A percentile compares a stretch with the other conserved stretches of the same genome.
These are phyloP conservation scores for Penicillium oxalicum DNA, from an alignment of 2,329 filamentous ascomycete species.

Conservation along the genomic window DNA sequence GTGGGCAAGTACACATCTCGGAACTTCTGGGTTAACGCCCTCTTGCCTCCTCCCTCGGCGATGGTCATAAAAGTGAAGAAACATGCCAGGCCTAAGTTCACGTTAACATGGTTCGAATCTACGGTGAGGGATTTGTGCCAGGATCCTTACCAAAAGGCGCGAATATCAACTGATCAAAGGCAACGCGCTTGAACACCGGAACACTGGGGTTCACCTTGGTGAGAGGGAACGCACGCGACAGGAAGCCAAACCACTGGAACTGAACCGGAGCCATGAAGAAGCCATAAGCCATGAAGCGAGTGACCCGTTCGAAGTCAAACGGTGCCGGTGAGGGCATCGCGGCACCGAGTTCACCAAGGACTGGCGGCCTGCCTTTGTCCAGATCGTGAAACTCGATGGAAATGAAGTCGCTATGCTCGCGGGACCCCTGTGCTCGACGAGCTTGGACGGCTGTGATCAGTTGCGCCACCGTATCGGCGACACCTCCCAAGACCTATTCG, in stretches of 20 bases:
- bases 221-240: slow-evolving; percentile 76
- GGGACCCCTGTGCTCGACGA: slow-evolving; percentile 55
- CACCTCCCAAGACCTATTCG: slow-evolving; percentile 69
- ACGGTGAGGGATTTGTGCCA: no score
- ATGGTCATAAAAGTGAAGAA: slow-evolving; percentile 98
- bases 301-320: slow-evolving; percentile 92
- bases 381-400: slow-evolving; percentile 86
- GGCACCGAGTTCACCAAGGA: slow-evolving; percentile 61
- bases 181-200: slow-evolving; percentile 83
- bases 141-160: slow-evolving; percentile 66
- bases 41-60: slow-evolving; percentile 80
- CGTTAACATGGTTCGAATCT: no score
- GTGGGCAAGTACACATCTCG: slow-evolving; percentile 90
- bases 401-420: slow-evolving; percentile 59
- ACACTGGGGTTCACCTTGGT: slow-evolving; percentile 66
- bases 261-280: slow-evolving; percentile 94
- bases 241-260: slow-evolving; percentile 90
- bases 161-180: slow-evolving; percentile 88
- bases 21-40: slow-evolving; percentile 76
- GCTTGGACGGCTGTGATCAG: slow-evolving; percentile 69
- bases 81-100: slow-evolving; percentile 57
- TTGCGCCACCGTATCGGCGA: slow-evolving; percentile 94
- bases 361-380: slow-evolving; percentile 68
- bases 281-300: slow-evolving; percentile 93
- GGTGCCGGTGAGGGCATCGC: slow-evolving; percentile 62